A percentile compares a stretch with the other conserved stretches of the same genome.
phyloP scores from a whole-genome alignment of 192 early-diverging fungal genomes.

The Coemansia sp. region DNA sequence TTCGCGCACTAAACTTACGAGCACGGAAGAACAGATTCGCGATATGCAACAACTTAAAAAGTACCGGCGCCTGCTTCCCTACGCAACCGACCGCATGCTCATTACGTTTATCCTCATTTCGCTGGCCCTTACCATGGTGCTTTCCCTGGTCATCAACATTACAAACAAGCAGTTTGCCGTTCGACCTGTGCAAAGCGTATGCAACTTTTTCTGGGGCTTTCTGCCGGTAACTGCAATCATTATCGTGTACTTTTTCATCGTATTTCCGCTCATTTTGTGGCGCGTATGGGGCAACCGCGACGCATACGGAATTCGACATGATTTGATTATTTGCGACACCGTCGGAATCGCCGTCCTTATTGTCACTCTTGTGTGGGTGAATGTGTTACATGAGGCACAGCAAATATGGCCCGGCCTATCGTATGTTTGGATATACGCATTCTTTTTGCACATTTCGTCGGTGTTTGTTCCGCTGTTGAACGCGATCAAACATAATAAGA shows the following conservation, averaged over 20 bases:
- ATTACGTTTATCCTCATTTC: slow-evolving; percentile 11
- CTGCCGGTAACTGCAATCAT: slow-evolving; percentile 18
- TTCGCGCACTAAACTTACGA: not conserved
- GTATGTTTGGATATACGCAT: slow-evolving; percentile 27
- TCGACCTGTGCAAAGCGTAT: slow-evolving; percentile 14
- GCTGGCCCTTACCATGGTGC: not conserved
- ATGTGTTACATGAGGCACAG: slow-evolving; percentile 18
- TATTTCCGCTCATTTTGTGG: slow-evolving; percentile 55
- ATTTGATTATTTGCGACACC: slow-evolving; percentile 54
- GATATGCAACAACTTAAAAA: slow-evolving; percentile 19
- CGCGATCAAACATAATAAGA: slow-evolving; percentile 18
- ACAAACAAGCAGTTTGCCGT: slow-evolving; percentile 32
- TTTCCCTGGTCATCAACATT: slow-evolving; percentile 24
- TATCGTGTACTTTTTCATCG: slow-evolving; percentile 43
- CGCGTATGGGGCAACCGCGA: slow-evolving; percentile 53
- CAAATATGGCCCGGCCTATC: slow-evolving; percentile 34
- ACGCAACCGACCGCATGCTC: slow-evolving; percentile 24
- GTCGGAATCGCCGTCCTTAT: slow-evolving; percentile 45
- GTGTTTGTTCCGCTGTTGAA: slow-evolving; percentile 29
- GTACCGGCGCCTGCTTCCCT: slow-evolving; percentile 26
- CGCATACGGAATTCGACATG: slow-evolving; percentile 59
- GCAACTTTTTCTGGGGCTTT: slow-evolving; percentile 32
- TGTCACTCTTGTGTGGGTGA: slow-evolving; percentile 45
- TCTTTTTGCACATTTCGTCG: slow-evolving; percentile 36
- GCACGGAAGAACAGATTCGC: slow-evolving; percentile 5